Evolutionary conservation across 805 yeast species (phyloP), one percentile per base, ranked within the genome.

Genomic region (Candida corydali): DNA sequence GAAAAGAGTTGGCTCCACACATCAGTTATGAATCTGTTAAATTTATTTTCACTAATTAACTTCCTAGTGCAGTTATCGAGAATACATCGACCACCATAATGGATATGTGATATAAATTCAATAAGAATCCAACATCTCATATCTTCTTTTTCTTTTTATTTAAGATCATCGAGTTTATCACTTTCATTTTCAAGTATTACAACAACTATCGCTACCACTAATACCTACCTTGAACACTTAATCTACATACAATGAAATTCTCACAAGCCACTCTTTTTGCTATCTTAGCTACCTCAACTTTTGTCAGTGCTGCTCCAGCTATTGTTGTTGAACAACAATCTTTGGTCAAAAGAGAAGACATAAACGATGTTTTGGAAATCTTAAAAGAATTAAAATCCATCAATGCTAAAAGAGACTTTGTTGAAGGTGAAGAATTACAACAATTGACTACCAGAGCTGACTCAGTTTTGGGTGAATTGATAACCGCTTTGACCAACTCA

Each of bases 201-300:
- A 17, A 25, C 20, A 16, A 19, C 38, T 35, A 28, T 26, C 36
- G 24, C 29, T 24, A 35, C 32, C 16, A 20, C 15, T 18, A 11
- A 24, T n/a, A n/a, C n/a, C n/a, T n/a, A n/a, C n/a, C n/a, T n/a
- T n/a, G n/a, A n/a, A n/a, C n/a, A n/a, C n/a, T n/a, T 18, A 29
- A 12, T 12, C 8, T 8, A 19, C 16, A 26, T 8, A 46, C 42
- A 48, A 67, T 67, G 73, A 67, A 65, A 57, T 59, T 66, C 29
- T 51, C 71, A 26, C 53, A 63, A 30, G 49, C 71, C 32, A 56
- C 72, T 32, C 51, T 59, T 36, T 49, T 64, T 42, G 69, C 71
- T 38, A 49, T 66, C 43, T 57, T 64, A 48, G 69, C 67, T 38
- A 31, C 71, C 24, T 41, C 63, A 26, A 53, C 68, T 20, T 45